These are phyloP conservation scores for Macrolepiota fuliginosa DNA, from an alignment of 768 basidiomycete species.

Conservation along the genomic window DNA sequence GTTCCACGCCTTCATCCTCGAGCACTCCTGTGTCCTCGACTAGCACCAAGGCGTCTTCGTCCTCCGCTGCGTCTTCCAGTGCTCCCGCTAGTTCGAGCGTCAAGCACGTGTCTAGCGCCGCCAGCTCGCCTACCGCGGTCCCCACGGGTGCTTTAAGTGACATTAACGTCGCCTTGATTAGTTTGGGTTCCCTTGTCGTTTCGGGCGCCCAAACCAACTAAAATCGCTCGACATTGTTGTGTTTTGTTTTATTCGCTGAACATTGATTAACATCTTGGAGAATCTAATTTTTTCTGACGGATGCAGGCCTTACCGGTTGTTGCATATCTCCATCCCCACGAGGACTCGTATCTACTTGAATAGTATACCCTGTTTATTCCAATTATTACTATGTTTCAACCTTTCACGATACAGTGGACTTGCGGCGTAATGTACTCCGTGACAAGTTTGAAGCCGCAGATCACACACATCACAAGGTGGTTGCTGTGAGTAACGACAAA, in stretches of 20 bases:
- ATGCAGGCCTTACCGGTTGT: no score
- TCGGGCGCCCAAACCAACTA: constrained; percentile 19
- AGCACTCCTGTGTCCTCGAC: constrained; percentile 21
- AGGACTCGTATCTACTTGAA: background rate
- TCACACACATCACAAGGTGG: background rate
- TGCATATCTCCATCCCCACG: background rate
- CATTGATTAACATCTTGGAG: background rate
- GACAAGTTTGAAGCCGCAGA: no score
- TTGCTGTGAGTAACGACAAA: background rate
- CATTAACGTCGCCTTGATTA: constrained; percentile 30
- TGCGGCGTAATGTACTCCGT: no score
- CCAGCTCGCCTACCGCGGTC: constrained; percentile 23
- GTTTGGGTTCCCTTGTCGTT: constrained; percentile 27
- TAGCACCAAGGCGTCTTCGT: constrained; percentile 20
- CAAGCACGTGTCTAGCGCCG: constrained; percentile 2
- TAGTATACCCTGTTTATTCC: background rate
- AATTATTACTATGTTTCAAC: background rate
- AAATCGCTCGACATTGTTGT: no score
- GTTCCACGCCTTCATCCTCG: constrained; percentile 16
- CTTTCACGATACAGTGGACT: no score
- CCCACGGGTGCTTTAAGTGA: constrained; percentile 26
- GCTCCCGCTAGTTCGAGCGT: background rate
- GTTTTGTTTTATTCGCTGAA: no score
- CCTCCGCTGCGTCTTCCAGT: constrained; percentile 22
- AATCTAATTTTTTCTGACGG: background rate